Evolutionary conservation across 148 eudicot species (phyloP).

Genomic region (Polygonum aviculare): DNA sequence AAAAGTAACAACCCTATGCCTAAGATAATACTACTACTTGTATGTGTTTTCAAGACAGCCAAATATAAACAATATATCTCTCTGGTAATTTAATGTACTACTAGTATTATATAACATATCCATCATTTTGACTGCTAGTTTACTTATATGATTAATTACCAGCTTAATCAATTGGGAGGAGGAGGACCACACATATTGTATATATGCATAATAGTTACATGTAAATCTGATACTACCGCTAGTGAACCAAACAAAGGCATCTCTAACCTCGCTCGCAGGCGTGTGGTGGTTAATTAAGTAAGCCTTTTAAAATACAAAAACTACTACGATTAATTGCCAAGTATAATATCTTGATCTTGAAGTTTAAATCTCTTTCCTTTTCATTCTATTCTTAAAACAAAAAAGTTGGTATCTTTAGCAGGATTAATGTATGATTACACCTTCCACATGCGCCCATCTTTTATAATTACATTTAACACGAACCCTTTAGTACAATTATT

Average conservation of each 20-base stretch:
- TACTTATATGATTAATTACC: neutral
- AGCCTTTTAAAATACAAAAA: neutral
- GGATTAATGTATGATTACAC: conserved; percentile 4
- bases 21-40: neutral
- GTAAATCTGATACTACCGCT: neutral
- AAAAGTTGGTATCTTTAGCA: neutral
- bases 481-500: neutral
- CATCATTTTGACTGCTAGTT: neutral
- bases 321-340: neutral
- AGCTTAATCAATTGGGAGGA: neutral
- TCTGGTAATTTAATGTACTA: neutral
- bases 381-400: no score
- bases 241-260: conserved; percentile 1
- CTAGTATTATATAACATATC: neutral
- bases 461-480: neutral
- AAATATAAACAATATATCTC: no score
- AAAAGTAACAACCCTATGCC: neutral
- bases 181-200: neutral
- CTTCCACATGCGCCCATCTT: conserved; percentile 2
- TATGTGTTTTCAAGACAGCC: neutral
- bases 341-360: no score
- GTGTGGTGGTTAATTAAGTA: neutral
- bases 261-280: neutral
- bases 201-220: neutral
- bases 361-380: no score